Evolutionary conservation across 805 yeast species (phyloP), one percentile per base, ranked within the genome.

Genomic region (Starmerella kuoi): DNA sequence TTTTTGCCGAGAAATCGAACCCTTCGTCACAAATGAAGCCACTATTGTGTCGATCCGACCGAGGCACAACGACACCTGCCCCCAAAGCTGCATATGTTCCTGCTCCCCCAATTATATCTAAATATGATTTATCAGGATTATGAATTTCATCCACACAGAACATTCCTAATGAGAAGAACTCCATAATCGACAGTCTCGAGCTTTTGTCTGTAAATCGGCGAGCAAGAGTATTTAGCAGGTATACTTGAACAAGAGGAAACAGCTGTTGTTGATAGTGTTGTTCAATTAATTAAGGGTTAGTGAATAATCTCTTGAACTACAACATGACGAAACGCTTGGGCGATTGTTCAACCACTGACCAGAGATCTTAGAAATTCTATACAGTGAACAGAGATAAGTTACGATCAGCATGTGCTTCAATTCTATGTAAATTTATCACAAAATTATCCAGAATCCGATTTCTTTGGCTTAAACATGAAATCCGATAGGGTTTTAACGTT

Each of bases 71-170:
- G 26, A 64, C 64, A 20, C 87, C 63, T 0, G 84, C 76, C 0
- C 95, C 95, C 14, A 80, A 62, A 1, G 77, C 72, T 2, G 86
- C 86, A 58, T 72, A 87, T 1, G 88, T 73, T 0, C 94, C 95
- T 2, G 87, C 97, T 2, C 97, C 97, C 0, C 97, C 97, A 36
- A 83, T 66, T 6, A 87, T 67, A 56, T 82, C 59, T 1, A 35
- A 9, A 44, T 50, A 67, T 42, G 44, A 62, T 38, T 48, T 61
- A 49, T 40, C 57, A 0, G 73, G 69, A 53, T 73, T 76, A 43
- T 73, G 76, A 51, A 86, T 83, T 49, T 84, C 94, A 59, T 87
- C 97, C 15, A 87, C 70, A 54, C 88, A 85, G 61, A 85, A 80
- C 84, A 87, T 79, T 35, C 95, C 97, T 65, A 82, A 65, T 1